A percentile compares a stretch with the other conserved stretches of the same genome.
Conservation (phyloP, 2,329 filamentous ascomycete species). For the Pseudogymnoascus verrucosus region DNA sequence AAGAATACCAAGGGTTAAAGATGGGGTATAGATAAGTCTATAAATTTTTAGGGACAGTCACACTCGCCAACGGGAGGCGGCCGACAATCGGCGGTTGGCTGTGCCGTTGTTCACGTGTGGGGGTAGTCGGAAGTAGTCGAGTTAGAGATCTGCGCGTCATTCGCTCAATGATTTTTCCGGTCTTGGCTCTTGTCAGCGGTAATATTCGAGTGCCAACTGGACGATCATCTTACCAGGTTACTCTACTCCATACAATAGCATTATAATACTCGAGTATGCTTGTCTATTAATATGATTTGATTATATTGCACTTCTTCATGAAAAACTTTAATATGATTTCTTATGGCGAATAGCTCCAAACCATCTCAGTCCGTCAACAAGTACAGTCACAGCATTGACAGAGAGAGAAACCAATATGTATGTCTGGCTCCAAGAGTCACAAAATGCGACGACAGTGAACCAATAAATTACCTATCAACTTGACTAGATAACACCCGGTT, state of each 20-base stretch:
- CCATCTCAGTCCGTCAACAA: background rate
- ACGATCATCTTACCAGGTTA: conserved; percentile 2
- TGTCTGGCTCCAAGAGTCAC: background rate
- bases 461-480: background rate
- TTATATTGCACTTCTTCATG: background rate
- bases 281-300: background rate
- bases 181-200: background rate
- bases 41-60: conserved; percentile 3
- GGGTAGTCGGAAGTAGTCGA: background rate
- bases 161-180: conserved; percentile 4
- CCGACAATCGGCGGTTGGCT: conserved; percentile 7
- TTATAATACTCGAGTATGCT: background rate
- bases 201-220: background rate
- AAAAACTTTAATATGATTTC: background rate
- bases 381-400: background rate
- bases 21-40: conserved; percentile 8
- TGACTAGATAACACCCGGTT: background rate
- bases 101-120: background rate
- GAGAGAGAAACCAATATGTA: background rate
- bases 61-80: conserved; percentile 2
- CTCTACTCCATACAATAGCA: background rate
- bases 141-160: background rate
- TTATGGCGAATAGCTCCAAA: background rate
- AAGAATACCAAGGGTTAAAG: conserved; percentile 1
- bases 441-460: background rate